A percentile compares a stretch with the other conserved stretches of the same genome.
phyloP scores from a whole-genome alignment of 257 asterid species.

The Dorcoceras hygrometricum region DNA sequence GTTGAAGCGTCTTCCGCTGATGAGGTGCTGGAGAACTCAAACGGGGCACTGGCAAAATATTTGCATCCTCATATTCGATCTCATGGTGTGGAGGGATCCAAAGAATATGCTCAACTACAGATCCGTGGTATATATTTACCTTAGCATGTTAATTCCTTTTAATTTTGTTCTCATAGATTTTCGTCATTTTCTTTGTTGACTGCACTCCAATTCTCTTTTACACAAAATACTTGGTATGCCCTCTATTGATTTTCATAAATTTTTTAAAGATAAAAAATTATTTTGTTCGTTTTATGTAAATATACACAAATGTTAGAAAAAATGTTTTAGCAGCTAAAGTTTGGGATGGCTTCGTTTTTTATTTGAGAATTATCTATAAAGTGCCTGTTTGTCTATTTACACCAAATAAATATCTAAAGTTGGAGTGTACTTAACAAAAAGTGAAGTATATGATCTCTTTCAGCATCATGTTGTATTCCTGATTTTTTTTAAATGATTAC shows the following conservation, averaged over 20 bases:
- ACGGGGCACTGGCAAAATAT: slow-evolving; percentile 43
- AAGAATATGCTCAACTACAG: slow-evolving; percentile 66
- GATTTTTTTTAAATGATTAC: background rate
- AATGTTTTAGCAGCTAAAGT: too few relatives aligned
- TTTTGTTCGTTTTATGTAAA: too few relatives aligned
- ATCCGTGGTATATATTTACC: slow-evolving; percentile 56
- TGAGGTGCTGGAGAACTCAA: slow-evolving; percentile 22
- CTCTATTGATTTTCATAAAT: background rate
- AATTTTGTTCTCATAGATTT: background rate
- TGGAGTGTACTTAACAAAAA: background rate
- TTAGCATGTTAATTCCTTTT: slow-evolving; percentile 5
- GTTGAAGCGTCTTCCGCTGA: slow-evolving; percentile 27
- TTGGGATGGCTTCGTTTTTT: too few relatives aligned
- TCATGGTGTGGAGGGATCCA: slow-evolving; percentile 49
- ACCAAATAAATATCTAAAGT: too few relatives aligned
- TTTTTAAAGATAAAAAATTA: too few relatives aligned
- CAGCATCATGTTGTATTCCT: slow-evolving; percentile 3
- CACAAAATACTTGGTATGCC: background rate
- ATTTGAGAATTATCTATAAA: background rate
- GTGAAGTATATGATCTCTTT: slow-evolving; percentile 8
- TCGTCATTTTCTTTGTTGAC: background rate
- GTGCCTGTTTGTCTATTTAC: background rate
- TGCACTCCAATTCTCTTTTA: background rate
- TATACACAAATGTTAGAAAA: too few relatives aligned
- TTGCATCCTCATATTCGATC: slow-evolving; percentile 75